These are phyloP conservation scores for Amaranthus tricolor DNA, from an alignment of 179 eudicot species.

Conservation along the genomic window DNA sequence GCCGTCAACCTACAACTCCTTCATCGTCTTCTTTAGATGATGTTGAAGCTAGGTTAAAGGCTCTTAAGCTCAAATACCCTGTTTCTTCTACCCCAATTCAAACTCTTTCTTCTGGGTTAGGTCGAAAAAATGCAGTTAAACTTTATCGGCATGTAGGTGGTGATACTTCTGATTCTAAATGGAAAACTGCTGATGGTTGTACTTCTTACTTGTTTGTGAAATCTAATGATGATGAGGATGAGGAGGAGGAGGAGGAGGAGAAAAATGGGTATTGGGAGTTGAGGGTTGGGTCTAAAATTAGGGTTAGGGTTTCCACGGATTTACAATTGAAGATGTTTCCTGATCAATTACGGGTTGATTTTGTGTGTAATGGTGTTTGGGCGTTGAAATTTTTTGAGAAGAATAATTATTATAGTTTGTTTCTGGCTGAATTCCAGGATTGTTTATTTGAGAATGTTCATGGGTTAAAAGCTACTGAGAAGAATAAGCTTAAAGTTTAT, in stretches of 20 bases:
- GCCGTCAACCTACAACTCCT: slow-evolving; percentile 10
- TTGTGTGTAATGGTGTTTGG: slow-evolving; percentile 68
- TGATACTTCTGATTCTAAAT: slow-evolving; percentile 67
- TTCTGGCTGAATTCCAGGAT: slow-evolving; percentile 51
- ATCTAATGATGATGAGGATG: slow-evolving; percentile 18
- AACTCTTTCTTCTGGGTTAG: slow-evolving; percentile 11
- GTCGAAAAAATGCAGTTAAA: slow-evolving; percentile 46
- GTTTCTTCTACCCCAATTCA: background rate
- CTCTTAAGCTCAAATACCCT: slow-evolving; percentile 65
- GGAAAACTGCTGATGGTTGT: slow-evolving; percentile 50
- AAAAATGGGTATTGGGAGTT: slow-evolving; percentile 54
- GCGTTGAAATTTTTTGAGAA: slow-evolving; percentile 51
- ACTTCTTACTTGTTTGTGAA: slow-evolving; percentile 53
- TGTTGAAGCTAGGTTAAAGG: slow-evolving; percentile 55
- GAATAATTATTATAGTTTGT: slow-evolving; percentile 50
- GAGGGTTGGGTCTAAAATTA: slow-evolving; percentile 57
- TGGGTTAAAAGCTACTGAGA: slow-evolving; percentile 50
- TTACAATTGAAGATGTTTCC: slow-evolving; percentile 79
- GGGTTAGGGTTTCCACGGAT: slow-evolving; percentile 61
- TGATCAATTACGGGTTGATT: slow-evolving; percentile 70
- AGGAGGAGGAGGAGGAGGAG: slow-evolving; percentile 38
- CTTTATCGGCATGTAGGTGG: slow-evolving; percentile 85
- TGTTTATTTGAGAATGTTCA: slow-evolving; percentile 78
- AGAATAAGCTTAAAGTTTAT: slow-evolving; percentile 61
- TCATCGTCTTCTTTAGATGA: slow-evolving; percentile 47